Percentiles rank a stretch among this genome's conserved stretches.
phyloP scores from a whole-genome alignment of 2,329 filamentous ascomycete genomes.

The Magnaporthales sp. region DNA sequence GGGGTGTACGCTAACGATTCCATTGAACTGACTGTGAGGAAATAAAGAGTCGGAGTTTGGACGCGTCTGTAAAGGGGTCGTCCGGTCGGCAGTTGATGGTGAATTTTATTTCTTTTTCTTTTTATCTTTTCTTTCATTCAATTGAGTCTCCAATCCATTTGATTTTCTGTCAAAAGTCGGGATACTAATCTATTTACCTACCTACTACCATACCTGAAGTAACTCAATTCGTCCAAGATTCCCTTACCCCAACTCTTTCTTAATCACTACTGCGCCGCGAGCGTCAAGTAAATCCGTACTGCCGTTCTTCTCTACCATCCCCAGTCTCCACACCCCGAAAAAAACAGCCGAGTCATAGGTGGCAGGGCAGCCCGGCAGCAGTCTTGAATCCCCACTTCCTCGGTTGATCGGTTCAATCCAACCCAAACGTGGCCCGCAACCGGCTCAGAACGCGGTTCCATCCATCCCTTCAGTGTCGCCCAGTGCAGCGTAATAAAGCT shows the following conservation, averaged over 20 bases:
- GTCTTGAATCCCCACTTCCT: not conserved
- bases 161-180: not conserved
- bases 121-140: too few species aligned
- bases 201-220: not conserved
- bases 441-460: not conserved
- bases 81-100: not conserved
- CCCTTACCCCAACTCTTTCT: too few species aligned
- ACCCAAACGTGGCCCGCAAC: slow-evolving; percentile 1
- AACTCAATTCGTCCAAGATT: not conserved
- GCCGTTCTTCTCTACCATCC: not conserved
- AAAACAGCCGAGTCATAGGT: slow-evolving; percentile 1
- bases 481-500: slow-evolving; percentile 3
- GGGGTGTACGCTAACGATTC: not conserved
- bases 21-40: too few species aligned
- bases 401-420: slow-evolving; percentile 2
- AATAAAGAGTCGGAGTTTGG: not conserved
- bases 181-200: not conserved
- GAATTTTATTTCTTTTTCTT: not conserved
- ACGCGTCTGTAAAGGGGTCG: not conserved
- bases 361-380: not conserved
- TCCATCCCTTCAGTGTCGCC: not conserved
- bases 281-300: not conserved
- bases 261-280: not conserved
- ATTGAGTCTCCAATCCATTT: not conserved
- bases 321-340: not conserved